These are phyloP conservation scores for Senecio squalidus DNA, from an alignment of 140 eudicot genomes.

Conservation along the genomic window DNA sequence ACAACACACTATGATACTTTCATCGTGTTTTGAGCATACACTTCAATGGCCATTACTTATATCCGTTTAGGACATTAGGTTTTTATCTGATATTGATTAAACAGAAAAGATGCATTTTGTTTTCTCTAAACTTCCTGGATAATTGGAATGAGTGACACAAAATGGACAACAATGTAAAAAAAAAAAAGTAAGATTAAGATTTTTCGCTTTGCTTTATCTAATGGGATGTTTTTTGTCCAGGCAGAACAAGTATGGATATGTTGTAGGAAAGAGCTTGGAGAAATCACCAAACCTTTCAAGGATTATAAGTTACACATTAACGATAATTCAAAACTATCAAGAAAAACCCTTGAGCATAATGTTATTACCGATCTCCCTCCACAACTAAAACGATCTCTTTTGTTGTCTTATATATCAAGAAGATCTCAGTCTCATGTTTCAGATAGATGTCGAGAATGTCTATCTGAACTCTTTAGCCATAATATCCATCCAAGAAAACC, in stretches of 20 bases:
- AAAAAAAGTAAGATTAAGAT: background rate
- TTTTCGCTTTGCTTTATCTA: background rate
- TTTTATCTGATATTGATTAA: background rate
- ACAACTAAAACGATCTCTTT: slow-evolving; percentile 29
- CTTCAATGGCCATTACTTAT: background rate
- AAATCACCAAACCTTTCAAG: slow-evolving; percentile 22
- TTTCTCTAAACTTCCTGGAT: background rate
- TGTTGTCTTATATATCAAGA: slow-evolving; percentile 37
- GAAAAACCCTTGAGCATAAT: slow-evolving; percentile 26
- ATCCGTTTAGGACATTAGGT: background rate
- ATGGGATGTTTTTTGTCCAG: slow-evolving; percentile 35
- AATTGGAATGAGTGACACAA: background rate
- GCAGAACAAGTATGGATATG: slow-evolving; percentile 44
- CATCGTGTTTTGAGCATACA: slow-evolving; percentile 5
- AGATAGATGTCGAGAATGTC: slow-evolving; percentile 22
- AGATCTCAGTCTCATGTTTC: slow-evolving; percentile 9
- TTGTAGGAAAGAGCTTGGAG: slow-evolving; percentile 38
- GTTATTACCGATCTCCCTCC: slow-evolving; percentile 31
- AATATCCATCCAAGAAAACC: slow-evolving; percentile 13
- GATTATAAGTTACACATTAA: slow-evolving; percentile 17
- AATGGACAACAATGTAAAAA: background rate
- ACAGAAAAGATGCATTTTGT: background rate
- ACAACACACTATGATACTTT: too few relatives aligned
- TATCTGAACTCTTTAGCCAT: slow-evolving; percentile 14
- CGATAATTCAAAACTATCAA: slow-evolving; percentile 18